phyloP scores from a whole-genome alignment of 2,329 filamentous ascomycete species.

The Cercospora brassicicola region DNA sequence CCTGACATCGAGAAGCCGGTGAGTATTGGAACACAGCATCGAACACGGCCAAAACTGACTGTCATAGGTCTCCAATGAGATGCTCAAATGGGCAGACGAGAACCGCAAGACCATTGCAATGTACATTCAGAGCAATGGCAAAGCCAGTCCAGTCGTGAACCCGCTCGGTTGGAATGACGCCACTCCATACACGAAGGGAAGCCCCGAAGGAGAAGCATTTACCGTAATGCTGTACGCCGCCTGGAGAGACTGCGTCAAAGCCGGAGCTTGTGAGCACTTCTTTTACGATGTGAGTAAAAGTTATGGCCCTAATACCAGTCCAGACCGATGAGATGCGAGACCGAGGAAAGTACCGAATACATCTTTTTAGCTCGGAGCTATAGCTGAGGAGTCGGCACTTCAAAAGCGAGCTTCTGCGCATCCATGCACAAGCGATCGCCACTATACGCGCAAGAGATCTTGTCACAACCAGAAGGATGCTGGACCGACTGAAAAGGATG shows the following conservation, averaged over 20 bases:
- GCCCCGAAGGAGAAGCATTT: constrained; percentile 49
- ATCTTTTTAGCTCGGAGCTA: constrained; percentile 2
- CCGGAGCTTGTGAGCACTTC: constrained; percentile 23
- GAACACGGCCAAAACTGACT: neutral
- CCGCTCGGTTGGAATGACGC: constrained; percentile 36
- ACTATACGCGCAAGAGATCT: neutral
- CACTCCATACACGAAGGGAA: constrained; percentile 29
- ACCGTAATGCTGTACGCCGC: constrained; percentile 48
- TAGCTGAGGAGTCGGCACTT: neutral
- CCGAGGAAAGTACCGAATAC: constrained; percentile 2
- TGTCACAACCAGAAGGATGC: neutral
- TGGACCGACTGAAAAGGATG: neutral
- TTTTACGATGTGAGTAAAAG: neutral
- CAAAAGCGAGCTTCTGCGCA: neutral
- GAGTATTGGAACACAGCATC: neutral
- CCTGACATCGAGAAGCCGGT: constrained; percentile 13
- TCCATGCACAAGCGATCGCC: neutral
- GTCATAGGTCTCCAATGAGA: constrained; percentile 12
- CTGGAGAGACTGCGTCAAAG: constrained; percentile 43
- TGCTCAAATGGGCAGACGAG: constrained; percentile 45
- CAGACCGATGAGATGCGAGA: constrained; percentile 9
- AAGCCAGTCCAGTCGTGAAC: constrained; percentile 47
- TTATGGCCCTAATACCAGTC: neutral
- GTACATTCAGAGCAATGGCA: constrained; percentile 42
- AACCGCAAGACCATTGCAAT: constrained; percentile 42